A percentile compares a stretch with the other conserved stretches of the same genome.
Conservation (phyloP, 2,329 filamentous ascomycete genomes). For the Botrytis cinerea region DNA sequence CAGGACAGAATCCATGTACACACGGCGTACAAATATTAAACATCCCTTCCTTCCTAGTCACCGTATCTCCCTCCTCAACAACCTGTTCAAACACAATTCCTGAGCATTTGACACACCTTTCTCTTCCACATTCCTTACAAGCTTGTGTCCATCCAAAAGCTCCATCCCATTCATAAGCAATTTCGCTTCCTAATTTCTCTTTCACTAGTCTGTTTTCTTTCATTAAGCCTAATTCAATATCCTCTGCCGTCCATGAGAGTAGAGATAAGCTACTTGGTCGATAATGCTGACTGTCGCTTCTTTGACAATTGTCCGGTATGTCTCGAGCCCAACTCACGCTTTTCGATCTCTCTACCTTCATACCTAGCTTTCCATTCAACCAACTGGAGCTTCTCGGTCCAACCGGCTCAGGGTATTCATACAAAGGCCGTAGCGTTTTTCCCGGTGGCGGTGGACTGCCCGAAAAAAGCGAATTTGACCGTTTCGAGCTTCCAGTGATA, state of each 20-base stretch:
- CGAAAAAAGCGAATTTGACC: neutral
- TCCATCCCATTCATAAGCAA: slow-evolving; percentile 22
- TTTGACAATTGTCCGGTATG: neutral
- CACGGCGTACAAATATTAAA: slow-evolving; percentile 16
- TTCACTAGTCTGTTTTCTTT: no score
- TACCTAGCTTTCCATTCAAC: neutral
- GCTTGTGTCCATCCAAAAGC: slow-evolving; percentile 16
- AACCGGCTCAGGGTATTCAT: slow-evolving; percentile 12
- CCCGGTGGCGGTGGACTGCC: neutral
- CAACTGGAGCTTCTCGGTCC: slow-evolving; percentile 16
- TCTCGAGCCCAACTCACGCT: neutral
- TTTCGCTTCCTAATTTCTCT: neutral
- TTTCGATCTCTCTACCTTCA: neutral
- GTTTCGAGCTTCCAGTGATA: neutral
- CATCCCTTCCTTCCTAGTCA: neutral
- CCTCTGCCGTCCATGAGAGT: slow-evolving; percentile 16
- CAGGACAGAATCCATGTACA: slow-evolving; percentile 17
- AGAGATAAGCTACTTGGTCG: neutral
- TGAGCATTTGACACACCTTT: slow-evolving; percentile 10
- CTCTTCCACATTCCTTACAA: slow-evolving; percentile 10
- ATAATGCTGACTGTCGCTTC: neutral
- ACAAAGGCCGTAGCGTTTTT: neutral
- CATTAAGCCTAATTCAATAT: neutral
- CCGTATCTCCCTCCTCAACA: neutral
- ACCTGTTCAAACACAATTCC: slow-evolving; percentile 12